Base-by-base conservation (phyloP, 1,284 basidiomycete species). In the Ustilago nuda region DNA sequence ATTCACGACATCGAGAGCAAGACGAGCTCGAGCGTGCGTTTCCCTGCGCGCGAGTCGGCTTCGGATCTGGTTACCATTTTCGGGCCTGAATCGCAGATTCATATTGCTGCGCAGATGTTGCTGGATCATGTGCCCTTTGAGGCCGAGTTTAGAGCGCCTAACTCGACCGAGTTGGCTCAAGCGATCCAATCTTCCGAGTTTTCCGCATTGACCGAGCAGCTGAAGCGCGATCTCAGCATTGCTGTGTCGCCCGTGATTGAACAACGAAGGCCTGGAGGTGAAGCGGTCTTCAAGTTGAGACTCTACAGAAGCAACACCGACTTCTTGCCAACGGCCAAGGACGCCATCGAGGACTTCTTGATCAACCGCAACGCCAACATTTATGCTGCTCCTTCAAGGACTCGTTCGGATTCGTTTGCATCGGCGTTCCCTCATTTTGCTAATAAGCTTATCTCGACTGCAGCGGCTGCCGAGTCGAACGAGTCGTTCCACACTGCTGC, bases 351-450 rank as follows among this genome's bases (percentile, higher is more conserved):
- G 84, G 93, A 96, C 82, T 98, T 93, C 88, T 87, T 98, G 68
- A 88, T 92, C 57, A 91, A 91, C 72, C 92, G 95, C 81, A 94
- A 93, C 80, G 84, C 87, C 61, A 86, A 87, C 59, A 86, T 88
- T 5, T 88, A 87, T 63, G 86, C 87, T 11, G 80, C 86, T 1
- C 82, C 84, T 23, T 82, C 84, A 7, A 84, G 85, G 57, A 66
- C 67, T 2, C 67, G 94, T 35, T 92, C 92, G 33, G 95, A 98
- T 85, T 94, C 94, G 5, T 96, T 96, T 82, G 92, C 94, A 30
- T 94, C 96, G 82, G 93, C 95, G 1, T 95, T 98, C 89, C 93
- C 94, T 37, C 95, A 97, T 86, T 98, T 98, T 87, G 94, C 97
- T 85, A 95, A 93, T 87, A 97, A 96, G 87, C 91, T 98, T 2